Percentiles rank a stretch among this genome's conserved stretches.
Conservation (phyloP, 1,284 basidiomycete genomes). For the Phlebopus sp. region DNA sequence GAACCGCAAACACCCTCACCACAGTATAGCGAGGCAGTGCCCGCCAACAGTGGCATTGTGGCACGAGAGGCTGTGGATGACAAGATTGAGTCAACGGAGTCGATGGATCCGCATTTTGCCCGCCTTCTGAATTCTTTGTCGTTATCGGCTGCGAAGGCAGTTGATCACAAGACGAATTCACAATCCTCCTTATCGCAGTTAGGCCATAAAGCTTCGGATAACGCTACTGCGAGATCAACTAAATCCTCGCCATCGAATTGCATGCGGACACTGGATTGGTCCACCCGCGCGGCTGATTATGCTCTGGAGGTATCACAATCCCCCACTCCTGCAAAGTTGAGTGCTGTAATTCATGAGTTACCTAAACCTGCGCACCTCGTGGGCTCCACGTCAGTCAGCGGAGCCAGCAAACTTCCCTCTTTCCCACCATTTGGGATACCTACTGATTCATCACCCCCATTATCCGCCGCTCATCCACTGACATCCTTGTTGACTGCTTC, state of each 20-base stretch:
- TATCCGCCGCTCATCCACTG: background rate
- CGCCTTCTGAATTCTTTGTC: slow-evolving; percentile 61
- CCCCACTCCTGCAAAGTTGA: slow-evolving; percentile 5
- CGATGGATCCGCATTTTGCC: slow-evolving; percentile 68
- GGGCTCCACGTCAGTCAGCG: slow-evolving; percentile 7
- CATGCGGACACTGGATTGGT: slow-evolving; percentile 30
- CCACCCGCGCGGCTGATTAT: slow-evolving; percentile 30
- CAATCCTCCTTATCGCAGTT: background rate
- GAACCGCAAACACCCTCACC: slow-evolving; percentile 66
- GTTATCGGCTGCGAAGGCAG: slow-evolving; percentile 49
- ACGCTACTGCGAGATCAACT: slow-evolving; percentile 7
- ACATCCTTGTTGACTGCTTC: slow-evolving; percentile 5
- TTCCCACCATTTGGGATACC: slow-evolving; percentile 13
- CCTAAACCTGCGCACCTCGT: slow-evolving; percentile 17
- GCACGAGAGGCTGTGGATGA: slow-evolving; percentile 26
- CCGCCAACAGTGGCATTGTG: slow-evolving; percentile 15
- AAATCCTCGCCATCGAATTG: slow-evolving; percentile 14
- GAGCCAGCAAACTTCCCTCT: slow-evolving; percentile 22
- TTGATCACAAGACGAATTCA: slow-evolving; percentile 10
- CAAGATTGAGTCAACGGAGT: slow-evolving; percentile 21
- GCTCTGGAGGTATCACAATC: slow-evolving; percentile 8
- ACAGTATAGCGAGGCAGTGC: slow-evolving; percentile 43
- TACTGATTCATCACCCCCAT: slow-evolving; percentile 11
- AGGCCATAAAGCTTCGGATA: slow-evolving; percentile 2
- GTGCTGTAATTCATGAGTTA: slow-evolving; percentile 4